Conservation (phyloP, 805 yeast genomes). For the Cyberlindnera mycetangii region DNA sequence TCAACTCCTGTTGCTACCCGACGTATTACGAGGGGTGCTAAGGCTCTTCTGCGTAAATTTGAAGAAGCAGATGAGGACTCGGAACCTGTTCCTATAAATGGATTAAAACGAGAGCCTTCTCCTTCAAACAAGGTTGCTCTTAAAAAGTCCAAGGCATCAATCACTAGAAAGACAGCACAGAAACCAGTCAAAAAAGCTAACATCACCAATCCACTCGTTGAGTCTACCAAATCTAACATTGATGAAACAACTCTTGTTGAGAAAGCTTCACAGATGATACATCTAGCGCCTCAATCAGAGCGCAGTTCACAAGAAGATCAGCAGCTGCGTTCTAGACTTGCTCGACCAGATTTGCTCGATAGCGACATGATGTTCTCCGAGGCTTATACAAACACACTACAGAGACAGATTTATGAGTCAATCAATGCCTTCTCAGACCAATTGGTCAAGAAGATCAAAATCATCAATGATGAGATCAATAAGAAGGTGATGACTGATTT, state of each 20-base stretch:
- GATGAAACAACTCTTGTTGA: too few species aligned
- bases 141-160: not conserved
- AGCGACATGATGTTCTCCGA: constrained; percentile 19
- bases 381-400: constrained; percentile 35
- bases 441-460: constrained; percentile 31
- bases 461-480: constrained; percentile 37
- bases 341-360: not conserved
- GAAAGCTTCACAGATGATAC: not conserved
- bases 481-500: constrained; percentile 33
- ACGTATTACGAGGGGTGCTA: not conserved
- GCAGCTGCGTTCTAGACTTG: not conserved
- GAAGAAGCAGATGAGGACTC: not conserved
- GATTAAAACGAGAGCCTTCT: not conserved
- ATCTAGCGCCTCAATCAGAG: not conserved
- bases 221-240: not conserved
- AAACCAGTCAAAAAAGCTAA: not conserved
- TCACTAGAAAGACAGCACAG: too few species aligned
- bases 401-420: constrained; percentile 35
- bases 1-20: not conserved
- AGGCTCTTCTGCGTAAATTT: not conserved
- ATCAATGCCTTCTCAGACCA: constrained; percentile 34
- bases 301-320: not conserved
- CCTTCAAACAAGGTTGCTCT: not conserved
- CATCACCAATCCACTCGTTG: not conserved
- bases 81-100: too few species aligned